phyloP scores from a whole-genome alignment of 805 yeast genomes.

The Spencermartinsiella europaea region DNA sequence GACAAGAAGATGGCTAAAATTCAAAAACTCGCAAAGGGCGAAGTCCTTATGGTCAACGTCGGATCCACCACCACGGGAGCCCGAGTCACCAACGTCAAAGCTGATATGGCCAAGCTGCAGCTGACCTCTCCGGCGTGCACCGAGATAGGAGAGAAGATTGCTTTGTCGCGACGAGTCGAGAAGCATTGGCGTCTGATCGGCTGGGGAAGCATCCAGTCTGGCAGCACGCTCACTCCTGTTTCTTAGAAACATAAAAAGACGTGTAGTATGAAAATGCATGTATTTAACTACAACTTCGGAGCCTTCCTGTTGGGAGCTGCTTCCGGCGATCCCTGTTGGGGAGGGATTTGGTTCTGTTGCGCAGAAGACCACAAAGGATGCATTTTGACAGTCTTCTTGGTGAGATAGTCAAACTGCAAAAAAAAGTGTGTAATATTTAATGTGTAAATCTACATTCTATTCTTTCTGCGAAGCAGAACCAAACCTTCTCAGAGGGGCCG shows the following conservation, averaged over 20 bases:
- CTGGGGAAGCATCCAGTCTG: constrained; percentile 98
- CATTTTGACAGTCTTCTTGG: too few relatives aligned
- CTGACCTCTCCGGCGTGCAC: constrained; percentile 99
- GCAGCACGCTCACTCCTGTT: constrained; percentile 38
- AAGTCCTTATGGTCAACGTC: constrained; percentile 96
- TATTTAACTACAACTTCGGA: background rate
- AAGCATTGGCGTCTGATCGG: constrained; percentile 99
- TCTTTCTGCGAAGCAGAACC: too few relatives aligned
- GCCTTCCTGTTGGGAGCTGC: too few relatives aligned
- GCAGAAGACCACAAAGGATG: too few relatives aligned
- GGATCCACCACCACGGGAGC: constrained; percentile 99
- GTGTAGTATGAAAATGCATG: background rate
- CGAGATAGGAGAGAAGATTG: constrained; percentile 96
- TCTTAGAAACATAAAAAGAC: constrained; percentile 8
- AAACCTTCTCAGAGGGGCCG: too few relatives aligned
- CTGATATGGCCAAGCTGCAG: constrained; percentile 98
- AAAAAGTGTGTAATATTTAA: too few relatives aligned
- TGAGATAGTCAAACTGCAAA: too few relatives aligned
- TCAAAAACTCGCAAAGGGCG: constrained; percentile 87
- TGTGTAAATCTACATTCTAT: too few relatives aligned
- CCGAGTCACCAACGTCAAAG: constrained; percentile 94
- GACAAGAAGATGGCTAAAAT: constrained; percentile 97
- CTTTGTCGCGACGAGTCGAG: constrained; percentile 97
- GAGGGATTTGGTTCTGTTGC: too few relatives aligned
- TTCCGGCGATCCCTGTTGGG: too few relatives aligned